phyloP scores from a whole-genome alignment of 768 basidiomycete species.

The Podaxis carcinomalis region DNA sequence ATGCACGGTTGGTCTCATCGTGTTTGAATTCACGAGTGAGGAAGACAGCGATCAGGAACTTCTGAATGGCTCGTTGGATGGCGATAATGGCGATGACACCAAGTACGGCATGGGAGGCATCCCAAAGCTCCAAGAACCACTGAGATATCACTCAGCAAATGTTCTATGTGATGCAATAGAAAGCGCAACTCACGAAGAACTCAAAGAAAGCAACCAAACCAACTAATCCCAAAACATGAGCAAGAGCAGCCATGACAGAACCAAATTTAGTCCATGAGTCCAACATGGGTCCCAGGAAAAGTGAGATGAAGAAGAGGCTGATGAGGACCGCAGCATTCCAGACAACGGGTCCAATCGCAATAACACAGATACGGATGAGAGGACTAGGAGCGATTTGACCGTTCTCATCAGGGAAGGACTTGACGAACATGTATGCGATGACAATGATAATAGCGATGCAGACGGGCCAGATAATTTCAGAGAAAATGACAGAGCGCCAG shows the following conservation, averaged over 20 bases:
- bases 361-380: constrained; percentile 82
- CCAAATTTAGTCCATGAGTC: constrained; percentile 84
- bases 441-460: constrained; percentile 73
- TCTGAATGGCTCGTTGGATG: constrained; percentile 90
- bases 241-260: constrained; percentile 87
- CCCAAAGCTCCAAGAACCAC: constrained; percentile 98
- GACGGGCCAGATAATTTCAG: constrained; percentile 81
- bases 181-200: constrained; percentile 72
- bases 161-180: constrained; percentile 14
- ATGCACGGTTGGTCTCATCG: constrained; percentile 96
- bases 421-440: constrained; percentile 88
- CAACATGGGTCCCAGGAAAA: constrained; percentile 90
- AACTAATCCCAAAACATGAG: constrained; percentile 77
- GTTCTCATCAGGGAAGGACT: constrained; percentile 71
- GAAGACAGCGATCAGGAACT: constrained; percentile 91
- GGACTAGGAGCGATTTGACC: constrained; percentile 75
- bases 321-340: constrained; percentile 92
- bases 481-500: constrained; percentile 79
- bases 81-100: constrained; percentile 87
- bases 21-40: constrained; percentile 97
- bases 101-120: constrained; percentile 93
- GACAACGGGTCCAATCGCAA: constrained; percentile 89
- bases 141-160: constrained; percentile 25
- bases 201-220: constrained; percentile 91
- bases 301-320: constrained; percentile 83